Conservation (phyloP, 768 basidiomycete genomes). For the Mycena vitilis region DNA sequence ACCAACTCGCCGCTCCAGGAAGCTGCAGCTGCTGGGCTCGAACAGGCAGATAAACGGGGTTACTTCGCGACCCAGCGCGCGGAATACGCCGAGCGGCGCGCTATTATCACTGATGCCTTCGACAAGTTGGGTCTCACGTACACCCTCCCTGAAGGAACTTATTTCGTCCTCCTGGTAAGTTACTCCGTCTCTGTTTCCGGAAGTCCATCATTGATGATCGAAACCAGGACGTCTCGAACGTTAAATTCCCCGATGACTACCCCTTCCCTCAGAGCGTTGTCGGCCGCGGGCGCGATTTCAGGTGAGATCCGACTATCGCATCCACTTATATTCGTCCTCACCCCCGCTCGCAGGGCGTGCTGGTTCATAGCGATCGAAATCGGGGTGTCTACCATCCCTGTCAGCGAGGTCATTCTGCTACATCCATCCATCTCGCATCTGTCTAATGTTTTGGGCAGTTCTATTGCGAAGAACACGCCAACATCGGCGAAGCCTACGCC, state of each 20-base stretch:
- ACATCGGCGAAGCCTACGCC: conserved; percentile 87
- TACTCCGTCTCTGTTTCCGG: conserved; percentile 4
- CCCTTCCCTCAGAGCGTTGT: conserved; percentile 80
- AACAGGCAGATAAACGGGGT: conserved; percentile 73
- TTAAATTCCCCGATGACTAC: conserved; percentile 88
- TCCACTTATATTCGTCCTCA: not conserved
- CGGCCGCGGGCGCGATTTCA: conserved; percentile 90
- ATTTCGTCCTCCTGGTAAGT: conserved; percentile 88
- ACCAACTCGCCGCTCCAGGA: conserved; percentile 96
- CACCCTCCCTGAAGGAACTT: conserved; percentile 88
- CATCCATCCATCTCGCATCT: conserved; percentile 29
- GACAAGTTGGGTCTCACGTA: conserved; percentile 88
- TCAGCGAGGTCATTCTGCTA: conserved; percentile 80
- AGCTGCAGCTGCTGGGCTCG: conserved; percentile 90
- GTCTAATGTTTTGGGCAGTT: conserved; percentile 65
- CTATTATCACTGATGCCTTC: conserved; percentile 81
- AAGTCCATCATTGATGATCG: conserved; percentile 23
- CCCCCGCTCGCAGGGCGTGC: conserved; percentile 67
- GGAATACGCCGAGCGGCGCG: conserved; percentile 86
- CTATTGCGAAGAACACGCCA: conserved; percentile 88
- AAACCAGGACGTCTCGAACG: conserved; percentile 75
- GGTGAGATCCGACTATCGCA: conserved; percentile 52
- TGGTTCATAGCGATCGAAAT: conserved; percentile 95
- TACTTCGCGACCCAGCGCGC: conserved; percentile 83
- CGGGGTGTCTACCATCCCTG: conserved; percentile 93